Conservation (phyloP, 495 filamentous ascomycete genomes). For the Endocarpon pusillum region DNA sequence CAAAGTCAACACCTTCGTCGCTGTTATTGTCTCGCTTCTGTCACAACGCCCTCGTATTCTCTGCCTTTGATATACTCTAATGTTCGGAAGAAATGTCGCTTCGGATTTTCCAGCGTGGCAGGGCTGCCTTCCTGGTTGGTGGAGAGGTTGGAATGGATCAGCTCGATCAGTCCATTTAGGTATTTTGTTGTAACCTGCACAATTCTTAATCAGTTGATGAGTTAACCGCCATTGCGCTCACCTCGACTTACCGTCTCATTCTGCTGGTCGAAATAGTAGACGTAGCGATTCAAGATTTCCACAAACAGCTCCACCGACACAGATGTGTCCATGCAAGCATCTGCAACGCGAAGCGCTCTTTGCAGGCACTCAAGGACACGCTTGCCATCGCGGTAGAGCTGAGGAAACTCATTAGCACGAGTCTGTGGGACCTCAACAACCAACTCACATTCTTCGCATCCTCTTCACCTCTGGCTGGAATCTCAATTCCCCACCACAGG, state of each 20-base stretch:
- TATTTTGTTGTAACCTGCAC: constrained; percentile 85
- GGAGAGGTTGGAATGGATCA: constrained; percentile 89
- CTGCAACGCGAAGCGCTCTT: constrained; percentile 84
- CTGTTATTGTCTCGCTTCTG: constrained; percentile 46
- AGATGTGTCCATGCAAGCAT: constrained; percentile 98
- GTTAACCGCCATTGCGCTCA: background rate
- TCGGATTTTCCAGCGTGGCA: constrained; percentile 63
- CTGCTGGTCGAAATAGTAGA: constrained; percentile 98
- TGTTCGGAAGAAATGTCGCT: constrained; percentile 82
- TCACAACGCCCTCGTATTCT: constrained; percentile 82
- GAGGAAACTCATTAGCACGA: no score
- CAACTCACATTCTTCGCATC: constrained; percentile 62
- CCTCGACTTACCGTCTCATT: constrained; percentile 67
- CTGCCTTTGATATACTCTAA: constrained; percentile 80
- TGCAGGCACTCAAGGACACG: constrained; percentile 91
- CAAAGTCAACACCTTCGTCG: no score
- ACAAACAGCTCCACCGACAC: constrained; percentile 96
- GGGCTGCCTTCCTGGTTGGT: constrained; percentile 60
- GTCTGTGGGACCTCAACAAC: constrained; percentile 9
- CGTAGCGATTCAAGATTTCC: constrained; percentile 93
- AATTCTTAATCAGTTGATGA: constrained; percentile 7
- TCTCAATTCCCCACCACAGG: constrained; percentile 94
- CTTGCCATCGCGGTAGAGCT: constrained; percentile 96
- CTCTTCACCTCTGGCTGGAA: constrained; percentile 61
- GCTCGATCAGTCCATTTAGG: constrained; percentile 91